Evolutionary conservation across 441 rosid species (phyloP).

Genomic region (Bocquillonia castaneifolia): DNA sequence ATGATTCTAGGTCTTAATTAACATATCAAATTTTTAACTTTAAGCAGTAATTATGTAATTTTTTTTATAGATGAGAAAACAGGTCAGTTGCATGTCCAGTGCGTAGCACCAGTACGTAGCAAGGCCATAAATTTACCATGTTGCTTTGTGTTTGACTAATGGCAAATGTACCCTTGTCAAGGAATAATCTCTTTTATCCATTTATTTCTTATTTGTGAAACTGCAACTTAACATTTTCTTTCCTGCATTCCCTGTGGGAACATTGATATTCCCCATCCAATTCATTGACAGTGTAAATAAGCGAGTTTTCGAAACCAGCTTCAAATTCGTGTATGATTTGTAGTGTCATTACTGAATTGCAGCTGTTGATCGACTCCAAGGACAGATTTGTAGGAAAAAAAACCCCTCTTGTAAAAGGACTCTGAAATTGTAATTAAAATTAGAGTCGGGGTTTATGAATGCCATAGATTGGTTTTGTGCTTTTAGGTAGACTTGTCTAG

Average conservation of each 20-base stretch:
- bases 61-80: conserved; percentile 33
- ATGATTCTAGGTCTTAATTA: conserved; percentile 4
- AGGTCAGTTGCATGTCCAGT: no score
- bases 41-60: not conserved
- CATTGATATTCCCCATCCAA: conserved; percentile 65
- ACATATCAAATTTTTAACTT: not conserved
- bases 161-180: conserved; percentile 23
- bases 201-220: conserved; percentile 33
- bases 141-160: conserved; percentile 10
- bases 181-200: conserved; percentile 19
- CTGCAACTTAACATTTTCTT: conserved; percentile 62
- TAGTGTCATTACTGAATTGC: conserved; percentile 34
- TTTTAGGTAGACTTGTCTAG: no score
- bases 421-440: conserved; percentile 42
- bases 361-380: conserved; percentile 75
- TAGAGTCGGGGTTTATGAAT: conserved; percentile 54
- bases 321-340: conserved; percentile 50
- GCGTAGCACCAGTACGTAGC: no score
- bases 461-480: conserved; percentile 48
- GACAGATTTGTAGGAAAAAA: conserved; percentile 37
- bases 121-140: conserved; percentile 12
- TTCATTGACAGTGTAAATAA: conserved; percentile 58
- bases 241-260: conserved; percentile 54
- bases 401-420: conserved; percentile 55
- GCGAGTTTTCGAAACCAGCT: conserved; percentile 47